A percentile compares a stretch with the other conserved stretches of the same genome.
phyloP scores from a whole-genome alignment of 225 moss, liverwort and hornwort species.

The Lunularia cruciata region DNA sequence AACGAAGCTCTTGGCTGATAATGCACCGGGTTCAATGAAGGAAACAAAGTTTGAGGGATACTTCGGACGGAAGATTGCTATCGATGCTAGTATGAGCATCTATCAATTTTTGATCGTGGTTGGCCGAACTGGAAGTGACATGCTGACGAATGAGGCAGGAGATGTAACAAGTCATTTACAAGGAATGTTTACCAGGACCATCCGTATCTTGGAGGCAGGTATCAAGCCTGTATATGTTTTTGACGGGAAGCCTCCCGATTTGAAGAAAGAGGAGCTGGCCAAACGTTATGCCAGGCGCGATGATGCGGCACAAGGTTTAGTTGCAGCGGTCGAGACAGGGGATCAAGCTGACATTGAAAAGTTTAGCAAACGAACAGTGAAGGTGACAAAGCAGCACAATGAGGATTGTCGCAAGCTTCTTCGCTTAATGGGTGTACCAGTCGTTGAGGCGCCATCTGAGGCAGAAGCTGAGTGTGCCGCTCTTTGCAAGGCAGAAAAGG shows the following conservation, averaged over 20 bases:
- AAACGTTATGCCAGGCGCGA: conserved; percentile 88
- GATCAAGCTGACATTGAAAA: conserved; percentile 83
- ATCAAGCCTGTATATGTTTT: conserved; percentile 98
- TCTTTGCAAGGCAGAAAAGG: conserved; percentile 87
- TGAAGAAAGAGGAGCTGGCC: conserved; percentile 85
- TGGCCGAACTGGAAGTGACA: conserved; percentile 60
- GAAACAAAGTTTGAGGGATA: conserved; percentile 89
- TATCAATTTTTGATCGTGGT: conserved; percentile 91
- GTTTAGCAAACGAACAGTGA: conserved; percentile 95
- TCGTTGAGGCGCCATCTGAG: conserved; percentile 95
- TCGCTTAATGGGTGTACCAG: conserved; percentile 94
- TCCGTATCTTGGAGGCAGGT: conserved; percentile 93
- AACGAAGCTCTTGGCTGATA: conserved; percentile 94
- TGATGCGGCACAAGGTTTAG: conserved; percentile 76
- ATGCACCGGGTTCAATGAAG: conserved; percentile 77
- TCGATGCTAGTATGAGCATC: conserved; percentile 99
- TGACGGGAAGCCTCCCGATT: conserved; percentile 80
- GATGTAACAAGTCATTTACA: conserved; percentile 81
- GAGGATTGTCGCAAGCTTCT: conserved; percentile 97
- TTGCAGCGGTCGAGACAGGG: conserved; percentile 68
- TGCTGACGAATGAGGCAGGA: conserved; percentile 68
- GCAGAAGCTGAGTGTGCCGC: conserved; percentile 99
- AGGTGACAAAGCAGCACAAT: conserved; percentile 96
- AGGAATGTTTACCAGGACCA: conserved; percentile 96
- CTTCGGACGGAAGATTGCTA: conserved; percentile 93